Base-by-base conservation (phyloP, 208 protist genomes). In the Kentomonas sorsogonicus region DNA sequence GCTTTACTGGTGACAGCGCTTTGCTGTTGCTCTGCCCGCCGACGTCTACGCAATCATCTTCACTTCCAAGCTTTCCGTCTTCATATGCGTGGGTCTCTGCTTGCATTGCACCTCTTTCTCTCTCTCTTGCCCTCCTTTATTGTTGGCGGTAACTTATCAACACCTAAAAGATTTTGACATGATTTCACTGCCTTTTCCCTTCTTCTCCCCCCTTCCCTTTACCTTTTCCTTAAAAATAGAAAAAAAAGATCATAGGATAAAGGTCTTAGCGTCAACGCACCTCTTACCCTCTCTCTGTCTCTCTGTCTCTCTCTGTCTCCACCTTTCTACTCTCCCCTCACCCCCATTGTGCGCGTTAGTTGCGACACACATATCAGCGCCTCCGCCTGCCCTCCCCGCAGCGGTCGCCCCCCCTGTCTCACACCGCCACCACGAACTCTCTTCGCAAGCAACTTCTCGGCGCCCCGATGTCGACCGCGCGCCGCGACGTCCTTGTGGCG, bases 391-490 rank as follows among this genome's bases (percentile, higher is more conserved):
- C n/a, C n/a, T n/a, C n/a, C n/a, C n/a, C n/a, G n/a, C n/a, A n/a
- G n/a, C n/a, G n/a, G n/a, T n/a, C n/a, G n/a, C n/a, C n/a, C n/a
- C n/a, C n/a, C n/a, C n/a, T n/a, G n/a, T n/a, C n/a, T n/a, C n/a
- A n/a, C n/a, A n/a, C 29, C 30, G 18, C 45, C 26, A 44, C 20
- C 13, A 38, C 25, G 51, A 55, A 43, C 15, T 47, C 27, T 5
- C 59, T 72, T 44, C 48, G 38, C 45, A 54, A 54, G 23, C 31
- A 10, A 4, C 13, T 6, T 2, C 13, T 30, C 27, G 22, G 30
- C 22, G 7, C 36, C 10, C n/a, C n/a, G n/a, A 93, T 93, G 86
- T 93, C 86, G 6, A 91, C 87, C 2, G 73, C 69, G 26, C 79
- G 87, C 39, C 83, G 87, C 43, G 87, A 94, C 48, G 77, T 56